A percentile compares a stretch with the other conserved stretches of the same genome.
Evolutionary conservation across 1,284 basidiomycete genomes (phyloP).

Genomic region (Trichosporon sp.): DNA sequence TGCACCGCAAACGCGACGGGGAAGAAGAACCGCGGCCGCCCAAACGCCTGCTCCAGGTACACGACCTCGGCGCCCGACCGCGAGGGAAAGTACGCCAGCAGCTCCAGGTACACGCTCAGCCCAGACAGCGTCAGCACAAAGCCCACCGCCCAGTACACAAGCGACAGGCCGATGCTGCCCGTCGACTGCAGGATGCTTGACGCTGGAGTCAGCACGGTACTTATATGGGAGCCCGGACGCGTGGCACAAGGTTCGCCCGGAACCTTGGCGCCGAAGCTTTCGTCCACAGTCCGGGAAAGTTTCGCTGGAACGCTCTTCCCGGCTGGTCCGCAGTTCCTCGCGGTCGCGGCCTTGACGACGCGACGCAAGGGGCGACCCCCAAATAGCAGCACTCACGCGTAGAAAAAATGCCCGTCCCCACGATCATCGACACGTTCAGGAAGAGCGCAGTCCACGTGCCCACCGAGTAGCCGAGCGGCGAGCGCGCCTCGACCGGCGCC

Average conservation of each 20-base stretch:
- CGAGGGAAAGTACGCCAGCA: constrained; percentile 30
- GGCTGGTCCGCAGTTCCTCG: too few species aligned
- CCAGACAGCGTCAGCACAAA: constrained; percentile 24
- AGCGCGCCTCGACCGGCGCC: constrained; percentile 26
- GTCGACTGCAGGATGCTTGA: constrained; percentile 17
- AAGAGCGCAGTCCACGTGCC: constrained; percentile 22
- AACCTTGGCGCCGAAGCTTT: not conserved
- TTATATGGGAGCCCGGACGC: too few species aligned
- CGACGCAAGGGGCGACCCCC: too few species aligned
- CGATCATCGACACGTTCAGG: constrained; percentile 26
- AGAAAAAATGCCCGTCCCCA: constrained; percentile 33
- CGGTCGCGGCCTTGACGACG: not conserved
- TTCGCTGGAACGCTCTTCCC: not conserved
- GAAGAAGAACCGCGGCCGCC: constrained; percentile 28
- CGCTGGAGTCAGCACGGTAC: constrained; percentile 2
- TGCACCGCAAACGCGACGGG: constrained; percentile 31
- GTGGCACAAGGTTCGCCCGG: not conserved
- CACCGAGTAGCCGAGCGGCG: constrained; percentile 26
- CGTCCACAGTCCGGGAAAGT: not conserved
- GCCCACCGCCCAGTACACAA: constrained; percentile 32
- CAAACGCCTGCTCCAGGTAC: constrained; percentile 37
- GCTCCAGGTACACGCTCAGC: constrained; percentile 30
- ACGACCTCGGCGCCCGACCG: constrained; percentile 30
- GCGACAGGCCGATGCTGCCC: constrained; percentile 27
- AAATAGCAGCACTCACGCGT: constrained; percentile 17